These are phyloP conservation scores for Lecanosticta acicola DNA, from an alignment of 2,329 filamentous ascomycete genomes.

Conservation along the genomic window DNA sequence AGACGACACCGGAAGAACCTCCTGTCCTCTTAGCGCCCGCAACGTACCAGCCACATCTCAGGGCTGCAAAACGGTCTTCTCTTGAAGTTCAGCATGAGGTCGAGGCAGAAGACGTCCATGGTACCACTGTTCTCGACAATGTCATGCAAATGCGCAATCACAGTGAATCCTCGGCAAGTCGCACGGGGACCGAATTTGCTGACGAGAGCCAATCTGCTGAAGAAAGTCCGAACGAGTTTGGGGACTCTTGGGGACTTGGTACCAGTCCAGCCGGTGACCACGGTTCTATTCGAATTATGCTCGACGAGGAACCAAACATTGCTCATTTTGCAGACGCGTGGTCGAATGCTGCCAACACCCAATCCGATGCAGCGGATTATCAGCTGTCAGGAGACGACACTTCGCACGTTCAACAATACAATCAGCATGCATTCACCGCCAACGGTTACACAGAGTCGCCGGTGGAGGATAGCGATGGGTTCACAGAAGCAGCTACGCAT, in stretches of 20 bases:
- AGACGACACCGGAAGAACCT: conserved; percentile 8
- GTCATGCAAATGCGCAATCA: conserved; percentile 31
- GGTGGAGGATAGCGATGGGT: conserved; percentile 11
- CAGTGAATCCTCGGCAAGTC: conserved; percentile 27
- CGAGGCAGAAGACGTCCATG: conserved; percentile 17
- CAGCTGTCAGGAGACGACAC: conserved; percentile 11
- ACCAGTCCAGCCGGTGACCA: conserved; percentile 21
- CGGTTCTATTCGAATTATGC: conserved; percentile 34
- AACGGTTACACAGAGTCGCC: conserved; percentile 25
- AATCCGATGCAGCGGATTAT: conserved; percentile 12
- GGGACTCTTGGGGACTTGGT: conserved; percentile 24
- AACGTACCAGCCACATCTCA: conserved; percentile 21
- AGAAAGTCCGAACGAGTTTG: conserved; percentile 23
- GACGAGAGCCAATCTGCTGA: conserved; percentile 28
- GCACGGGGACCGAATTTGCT: conserved; percentile 29
- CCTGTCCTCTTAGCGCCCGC: conserved; percentile 23
- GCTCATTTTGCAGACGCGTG: not conserved
- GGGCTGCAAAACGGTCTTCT: conserved; percentile 8
- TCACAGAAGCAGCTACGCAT: conserved; percentile 18
- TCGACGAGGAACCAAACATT: conserved; percentile 26
- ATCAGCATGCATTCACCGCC: conserved; percentile 18
- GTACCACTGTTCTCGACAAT: conserved; percentile 28
- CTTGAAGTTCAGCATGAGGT: conserved; percentile 12
- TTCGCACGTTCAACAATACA: conserved; percentile 18
- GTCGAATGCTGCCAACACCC: conserved; percentile 1